Evolutionary conservation across 305 asterid genomes (phyloP).

Genomic region (Plantago rigida): DNA sequence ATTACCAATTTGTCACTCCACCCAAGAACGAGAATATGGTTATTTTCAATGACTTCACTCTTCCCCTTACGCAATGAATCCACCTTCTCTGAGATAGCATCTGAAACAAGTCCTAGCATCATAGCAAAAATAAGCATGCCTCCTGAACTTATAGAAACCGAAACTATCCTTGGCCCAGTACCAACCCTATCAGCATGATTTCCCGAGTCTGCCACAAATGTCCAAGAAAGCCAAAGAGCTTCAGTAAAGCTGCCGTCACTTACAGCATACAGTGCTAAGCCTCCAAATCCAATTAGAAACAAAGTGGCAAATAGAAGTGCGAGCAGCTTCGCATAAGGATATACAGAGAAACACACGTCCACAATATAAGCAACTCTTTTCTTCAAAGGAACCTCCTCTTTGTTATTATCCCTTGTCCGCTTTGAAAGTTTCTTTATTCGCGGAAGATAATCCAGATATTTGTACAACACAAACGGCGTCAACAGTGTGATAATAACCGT

Average conservation of each 20-base stretch:
- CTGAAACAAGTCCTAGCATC: slow-evolving; percentile 99
- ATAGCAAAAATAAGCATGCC: slow-evolving; percentile 99
- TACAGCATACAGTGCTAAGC: slow-evolving; percentile 84
- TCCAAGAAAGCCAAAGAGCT: slow-evolving; percentile 97
- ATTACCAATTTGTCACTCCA: slow-evolving; percentile 98
- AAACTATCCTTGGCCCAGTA: slow-evolving; percentile 78
- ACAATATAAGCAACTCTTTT: slow-evolving; percentile 82
- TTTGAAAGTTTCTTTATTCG: slow-evolving; percentile 45
- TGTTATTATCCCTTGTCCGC: slow-evolving; percentile 37
- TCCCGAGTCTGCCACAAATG: slow-evolving; percentile 93
- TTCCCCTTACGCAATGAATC: slow-evolving; percentile 94
- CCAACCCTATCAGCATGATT: slow-evolving; percentile 88
- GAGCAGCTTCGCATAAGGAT: slow-evolving; percentile 90
- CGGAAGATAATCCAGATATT: slow-evolving; percentile 68
- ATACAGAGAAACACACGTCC: slow-evolving; percentile 87
- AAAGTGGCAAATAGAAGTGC: slow-evolving; percentile 94
- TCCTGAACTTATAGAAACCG: slow-evolving; percentile 88
- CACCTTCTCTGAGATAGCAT: slow-evolving; percentile 95
- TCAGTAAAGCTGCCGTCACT: slow-evolving; percentile 81
- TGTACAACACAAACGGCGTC: slow-evolving; percentile 63
- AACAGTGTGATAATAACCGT: slow-evolving; percentile 56
- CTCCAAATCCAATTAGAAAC: slow-evolving; percentile 87
- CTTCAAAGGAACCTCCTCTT: slow-evolving; percentile 80
- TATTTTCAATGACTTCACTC: slow-evolving; percentile 89
- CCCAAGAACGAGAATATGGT: slow-evolving; percentile 93